These are phyloP conservation scores for Dactylellina sp. DNA, from an alignment of 2,329 filamentous ascomycete species.

Conservation along the genomic window DNA sequence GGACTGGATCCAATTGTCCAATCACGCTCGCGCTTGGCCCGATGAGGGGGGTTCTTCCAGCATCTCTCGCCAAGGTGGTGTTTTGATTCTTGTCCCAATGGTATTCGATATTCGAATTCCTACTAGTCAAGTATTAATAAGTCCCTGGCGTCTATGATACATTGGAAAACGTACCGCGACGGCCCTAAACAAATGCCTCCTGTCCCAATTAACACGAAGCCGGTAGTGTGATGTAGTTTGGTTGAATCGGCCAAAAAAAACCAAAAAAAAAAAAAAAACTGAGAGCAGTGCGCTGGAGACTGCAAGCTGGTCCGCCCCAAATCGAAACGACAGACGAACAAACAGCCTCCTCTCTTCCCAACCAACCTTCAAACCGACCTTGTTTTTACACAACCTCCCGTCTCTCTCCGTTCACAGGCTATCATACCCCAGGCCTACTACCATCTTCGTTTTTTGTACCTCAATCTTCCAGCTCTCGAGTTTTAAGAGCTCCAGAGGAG, in stretches of 20 bases:
- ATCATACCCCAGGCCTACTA: neutral
- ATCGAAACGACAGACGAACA: constrained; percentile 2
- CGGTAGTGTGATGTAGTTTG: no score
- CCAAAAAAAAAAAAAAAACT: no score
- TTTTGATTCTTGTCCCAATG: no score
- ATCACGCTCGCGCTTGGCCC: neutral
- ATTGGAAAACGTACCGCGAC: no score
- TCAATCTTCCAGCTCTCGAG: neutral
- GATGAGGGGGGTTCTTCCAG: neutral
- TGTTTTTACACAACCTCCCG: neutral
- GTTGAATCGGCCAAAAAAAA: no score
- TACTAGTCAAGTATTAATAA: no score
- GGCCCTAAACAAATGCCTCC: no score
- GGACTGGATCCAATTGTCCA: neutral
- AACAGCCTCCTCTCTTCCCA: neutral
- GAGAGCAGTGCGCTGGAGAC: no score
- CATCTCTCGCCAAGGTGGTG: neutral
- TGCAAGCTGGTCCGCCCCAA: neutral
- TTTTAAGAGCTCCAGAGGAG: no score
- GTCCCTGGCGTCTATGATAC: no score
- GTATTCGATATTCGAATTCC: no score
- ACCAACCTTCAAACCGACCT: neutral
- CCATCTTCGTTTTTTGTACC: neutral
- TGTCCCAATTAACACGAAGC: no score
- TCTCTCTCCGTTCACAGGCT: neutral